Base-by-base conservation (phyloP, 257 asterid genomes). In the Sherardia arvensis region DNA sequence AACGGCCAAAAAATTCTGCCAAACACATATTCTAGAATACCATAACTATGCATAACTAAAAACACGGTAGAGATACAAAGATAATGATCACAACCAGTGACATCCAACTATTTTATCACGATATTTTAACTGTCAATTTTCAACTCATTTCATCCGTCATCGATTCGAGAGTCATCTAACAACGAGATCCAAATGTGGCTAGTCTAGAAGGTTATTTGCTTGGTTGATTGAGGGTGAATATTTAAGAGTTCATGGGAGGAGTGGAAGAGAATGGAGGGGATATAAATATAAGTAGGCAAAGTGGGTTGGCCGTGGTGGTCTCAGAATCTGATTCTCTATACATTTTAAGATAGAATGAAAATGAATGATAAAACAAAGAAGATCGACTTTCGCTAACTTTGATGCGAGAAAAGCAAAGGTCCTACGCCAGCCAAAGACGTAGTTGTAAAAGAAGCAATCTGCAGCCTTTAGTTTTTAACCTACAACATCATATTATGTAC, bases 251-350 rank as follows among this genome's bases (percentile, higher is more conserved):
- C 27, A 28, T 67, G 33, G 33, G 47, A 47, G n/a, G n/a, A n/a
- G n/a, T 26, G 23, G 26, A 43, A 43, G 58, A 21, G 27, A 1
- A 21, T 8, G 26, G 27, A 49, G 26, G n/a, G 38, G 25, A 23
- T 26, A 30, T 14, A 25, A 20, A 57, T 40, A 30, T 17, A 18
- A 5, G 66, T 38, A 47, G 40, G 12, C 23, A 57, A 8, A 57
- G 69, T 25, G 43, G 30, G 20, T 55, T 70, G 73, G 47, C 18
- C 47, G 47, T 38, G 47, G 76, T 74, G 79, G 75, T 60, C 69
- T 61, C 65, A 61, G 79, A 74, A 74, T 74, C 79, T 70, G 62
- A 74, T 70, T 74, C 79, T 61, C 69, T 56, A 53, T 60, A 47
- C 58, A 22, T 43, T 43, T 43, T 14, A 43, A 43, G 51, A 43